Evolutionary conservation across 2,329 filamentous ascomycete species (phyloP).

Genomic region (Colletotrichum cereale): DNA sequence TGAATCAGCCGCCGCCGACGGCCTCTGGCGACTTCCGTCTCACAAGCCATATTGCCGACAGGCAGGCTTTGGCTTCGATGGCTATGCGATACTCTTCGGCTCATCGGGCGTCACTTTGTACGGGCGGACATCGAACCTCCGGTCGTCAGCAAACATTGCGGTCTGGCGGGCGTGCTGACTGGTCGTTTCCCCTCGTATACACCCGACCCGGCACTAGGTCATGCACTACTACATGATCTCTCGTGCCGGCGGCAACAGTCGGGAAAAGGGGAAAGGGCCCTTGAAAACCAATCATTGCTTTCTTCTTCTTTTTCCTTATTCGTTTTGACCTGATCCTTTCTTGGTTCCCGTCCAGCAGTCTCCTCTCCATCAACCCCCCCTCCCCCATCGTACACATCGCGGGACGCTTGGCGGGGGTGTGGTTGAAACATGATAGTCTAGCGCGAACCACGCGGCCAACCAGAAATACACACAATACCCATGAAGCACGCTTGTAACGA

Average conservation of each 20-base stretch:
- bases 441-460: constrained; percentile 11
- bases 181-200: not conserved
- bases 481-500: constrained; percentile 31
- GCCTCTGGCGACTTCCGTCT: not conserved
- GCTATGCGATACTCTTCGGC: not conserved
- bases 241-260: constrained; percentile 7
- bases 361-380: not conserved
- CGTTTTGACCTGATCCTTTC: not conserved
- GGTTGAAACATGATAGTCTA: constrained; percentile 31
- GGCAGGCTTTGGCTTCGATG: too few species aligned
- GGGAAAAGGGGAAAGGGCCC: not conserved
- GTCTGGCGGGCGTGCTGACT: not conserved
- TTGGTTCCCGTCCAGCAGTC: not conserved
- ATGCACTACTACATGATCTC: constrained; percentile 13
- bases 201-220: not conserved
- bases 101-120: not conserved
- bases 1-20: not conserved
- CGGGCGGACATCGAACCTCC: not conserved
- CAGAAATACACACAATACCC: constrained; percentile 10
- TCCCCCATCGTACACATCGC: not conserved
- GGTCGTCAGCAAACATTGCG: not conserved
- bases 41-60: not conserved
- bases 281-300: constrained; percentile 18
- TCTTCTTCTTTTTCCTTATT: not conserved
- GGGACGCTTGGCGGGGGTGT: constrained; percentile 14